phyloP scores from a whole-genome alignment of 2,329 filamentous ascomycete species.

The Penicillium sp. region DNA sequence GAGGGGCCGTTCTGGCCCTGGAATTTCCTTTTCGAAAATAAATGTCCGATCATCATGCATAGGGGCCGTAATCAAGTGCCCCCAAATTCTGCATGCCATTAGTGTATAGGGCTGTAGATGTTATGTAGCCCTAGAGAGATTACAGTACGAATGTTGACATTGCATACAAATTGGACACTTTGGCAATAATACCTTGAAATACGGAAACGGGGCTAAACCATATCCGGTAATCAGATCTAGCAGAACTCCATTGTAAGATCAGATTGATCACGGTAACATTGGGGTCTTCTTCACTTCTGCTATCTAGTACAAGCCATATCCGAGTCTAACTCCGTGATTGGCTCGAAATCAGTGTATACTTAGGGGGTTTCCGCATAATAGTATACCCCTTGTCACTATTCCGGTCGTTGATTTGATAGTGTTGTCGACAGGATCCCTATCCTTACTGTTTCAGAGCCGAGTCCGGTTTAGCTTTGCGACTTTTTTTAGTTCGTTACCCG shows the following conservation, averaged over 20 bases:
- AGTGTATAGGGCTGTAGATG: not conserved
- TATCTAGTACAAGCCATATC: not conserved
- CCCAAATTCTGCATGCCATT: not conserved
- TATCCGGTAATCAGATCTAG: not conserved
- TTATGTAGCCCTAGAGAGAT: not conserved
- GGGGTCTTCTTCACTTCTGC: not conserved
- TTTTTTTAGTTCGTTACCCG: not conserved
- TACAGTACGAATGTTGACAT: not conserved
- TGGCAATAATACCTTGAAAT: not conserved
- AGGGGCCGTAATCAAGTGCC: not conserved
- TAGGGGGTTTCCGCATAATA: not conserved
- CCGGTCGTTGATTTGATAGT: not conserved
- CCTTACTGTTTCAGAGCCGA: not conserved
- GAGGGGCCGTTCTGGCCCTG: not conserved
- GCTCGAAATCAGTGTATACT: not conserved
- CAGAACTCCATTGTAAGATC: not conserved
- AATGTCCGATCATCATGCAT: not conserved
- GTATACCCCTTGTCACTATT: not conserved
- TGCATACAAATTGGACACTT: not conserved
- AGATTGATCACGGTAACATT: not conserved
- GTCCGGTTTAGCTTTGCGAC: not conserved
- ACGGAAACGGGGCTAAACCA: not conserved
- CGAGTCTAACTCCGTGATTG: not conserved
- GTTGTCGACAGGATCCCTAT: not conserved
- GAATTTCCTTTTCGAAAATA: not conserved